Evolutionary conservation across 2,329 filamentous ascomycete genomes (phyloP).

Genomic region (Phaeophleospora eucalypticola): DNA sequence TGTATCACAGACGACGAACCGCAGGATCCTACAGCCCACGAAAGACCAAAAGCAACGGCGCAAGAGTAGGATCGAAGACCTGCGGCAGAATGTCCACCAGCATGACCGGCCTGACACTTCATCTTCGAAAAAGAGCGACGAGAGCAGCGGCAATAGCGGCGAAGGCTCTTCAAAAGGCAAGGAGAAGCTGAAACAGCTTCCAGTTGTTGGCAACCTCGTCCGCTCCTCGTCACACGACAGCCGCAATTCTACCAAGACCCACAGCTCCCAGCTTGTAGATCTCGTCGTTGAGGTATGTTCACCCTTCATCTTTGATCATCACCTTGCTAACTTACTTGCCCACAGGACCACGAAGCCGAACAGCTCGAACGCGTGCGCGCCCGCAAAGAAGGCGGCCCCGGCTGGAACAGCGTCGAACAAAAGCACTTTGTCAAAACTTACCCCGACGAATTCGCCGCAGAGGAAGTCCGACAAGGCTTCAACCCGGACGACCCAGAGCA

Average conservation of each 20-base stretch:
- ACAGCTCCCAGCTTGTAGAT: conserved; percentile 61
- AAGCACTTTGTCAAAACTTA: conserved; percentile 54
- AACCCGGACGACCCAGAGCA: conserved; percentile 46
- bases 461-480: conserved; percentile 53
- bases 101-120: conserved; percentile 26
- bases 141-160: conserved; percentile 24
- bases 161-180: conserved; percentile 28
- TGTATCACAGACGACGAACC: conserved; percentile 54
- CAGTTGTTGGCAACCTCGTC: conserved; percentile 37
- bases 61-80: conserved; percentile 45
- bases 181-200: conserved; percentile 25
- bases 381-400: conserved; percentile 58
- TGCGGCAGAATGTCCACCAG: conserved; percentile 41
- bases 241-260: conserved; percentile 43
- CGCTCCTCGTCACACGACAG: conserved; percentile 46
- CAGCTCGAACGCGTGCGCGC: conserved; percentile 59
- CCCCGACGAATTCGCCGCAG: conserved; percentile 42
- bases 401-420: conserved; percentile 54
- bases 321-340: not conserved
- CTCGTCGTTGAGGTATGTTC: conserved; percentile 53
- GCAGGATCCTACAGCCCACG: conserved; percentile 52
- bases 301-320: not conserved
- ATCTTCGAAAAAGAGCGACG: conserved; percentile 36
- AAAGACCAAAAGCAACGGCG: conserved; percentile 44
- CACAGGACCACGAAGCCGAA: conserved; percentile 54